A percentile compares a stretch with the other conserved stretches of the same genome.
phyloP scores from a whole-genome alignment of 345 rosid species.

The Triadica sebifera region DNA sequence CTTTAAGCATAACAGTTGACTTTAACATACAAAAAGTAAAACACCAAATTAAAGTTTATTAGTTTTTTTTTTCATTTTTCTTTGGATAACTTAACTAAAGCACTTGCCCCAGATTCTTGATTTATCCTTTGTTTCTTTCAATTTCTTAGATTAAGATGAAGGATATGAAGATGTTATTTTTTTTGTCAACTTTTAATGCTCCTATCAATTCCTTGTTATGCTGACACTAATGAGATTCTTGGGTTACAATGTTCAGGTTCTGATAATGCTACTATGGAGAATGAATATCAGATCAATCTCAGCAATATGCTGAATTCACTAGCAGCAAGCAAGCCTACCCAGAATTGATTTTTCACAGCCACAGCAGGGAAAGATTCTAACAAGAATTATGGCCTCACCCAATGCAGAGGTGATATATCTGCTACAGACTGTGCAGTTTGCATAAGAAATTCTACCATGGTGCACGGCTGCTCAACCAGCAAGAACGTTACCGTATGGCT shows the following conservation, averaged over 20 bases:
- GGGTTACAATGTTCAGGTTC: slow-evolving; percentile 28
- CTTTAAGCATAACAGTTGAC: slow-evolving; percentile 7
- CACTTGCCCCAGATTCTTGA: background rate
- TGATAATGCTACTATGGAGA: slow-evolving; percentile 24
- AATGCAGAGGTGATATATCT: slow-evolving; percentile 43
- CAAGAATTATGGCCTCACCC: slow-evolving; percentile 38
- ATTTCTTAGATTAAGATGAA: background rate
- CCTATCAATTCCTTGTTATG: slow-evolving; percentile 10
- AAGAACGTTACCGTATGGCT: slow-evolving; percentile 30
- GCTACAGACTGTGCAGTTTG: slow-evolving; percentile 30
- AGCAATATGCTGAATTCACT: slow-evolving; percentile 26
- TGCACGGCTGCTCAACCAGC: slow-evolving; percentile 25
- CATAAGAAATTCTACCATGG: slow-evolving; percentile 21
- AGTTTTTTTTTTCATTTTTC: too few relatives aligned
- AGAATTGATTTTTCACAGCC: slow-evolving; percentile 30
- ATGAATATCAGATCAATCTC: slow-evolving; percentile 28
- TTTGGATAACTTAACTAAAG: too few relatives aligned
- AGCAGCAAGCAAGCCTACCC: slow-evolving; percentile 21
- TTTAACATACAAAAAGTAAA: background rate
- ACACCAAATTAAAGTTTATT: background rate
- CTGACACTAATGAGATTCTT: slow-evolving; percentile 30
- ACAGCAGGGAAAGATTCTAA: slow-evolving; percentile 20
- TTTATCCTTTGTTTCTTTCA: background rate
- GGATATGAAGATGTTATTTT: slow-evolving; percentile 13
- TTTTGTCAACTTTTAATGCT: slow-evolving; percentile 15